Base-by-base conservation (phyloP, 2,329 filamentous ascomycete species). In the Xylaria sp. region DNA sequence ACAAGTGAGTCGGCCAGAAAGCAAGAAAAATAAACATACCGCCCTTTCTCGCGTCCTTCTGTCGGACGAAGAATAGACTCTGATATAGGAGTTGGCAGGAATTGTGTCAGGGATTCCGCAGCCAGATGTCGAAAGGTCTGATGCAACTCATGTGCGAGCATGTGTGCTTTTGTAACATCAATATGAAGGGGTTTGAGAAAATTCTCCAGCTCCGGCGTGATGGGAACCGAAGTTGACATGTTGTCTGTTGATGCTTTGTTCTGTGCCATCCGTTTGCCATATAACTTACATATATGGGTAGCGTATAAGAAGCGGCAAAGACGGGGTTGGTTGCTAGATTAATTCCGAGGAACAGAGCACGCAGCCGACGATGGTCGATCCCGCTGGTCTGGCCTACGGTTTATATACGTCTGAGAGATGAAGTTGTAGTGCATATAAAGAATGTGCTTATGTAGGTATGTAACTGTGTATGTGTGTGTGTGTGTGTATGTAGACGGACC, bases 71-170 rank as follows among this genome's bases (percentile, higher is more conserved):
- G 75, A 61, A 90, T 84, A 7, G 85, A 84, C 70, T 89, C 87
- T 3, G 86, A 86, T 72, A 90, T 88, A 55, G 88, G 88, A 3
- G 88, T 90, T 12, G 87, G 82, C 39, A 90, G 77, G 72, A 90
- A 90, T 74, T 90, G 87, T 45, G 85, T 79, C 25, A 78, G 67
- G 0, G 86, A 87, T 41, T 86, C 78, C 64, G 84, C 83, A 25
- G 88, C 85, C 53, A 90, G 79, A 7, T 78, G 73, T 25, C 76
- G 77, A 72, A 88, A 90, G 28, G 81, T 84, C 13, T 73, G 70
- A 60, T 81, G 77, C 50, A 90, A 82, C 57, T 81, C 81, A 43
- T 76, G 78, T 5, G 87, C 84, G 56, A 90, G 80, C 32, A 76
- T 72, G 68, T 84, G 77, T 41, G 86, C 80, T 56, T 78, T 84